These are phyloP conservation scores for Calocybe gangraenosa DNA, from an alignment of 768 basidiomycete species.

Conservation along the genomic window DNA sequence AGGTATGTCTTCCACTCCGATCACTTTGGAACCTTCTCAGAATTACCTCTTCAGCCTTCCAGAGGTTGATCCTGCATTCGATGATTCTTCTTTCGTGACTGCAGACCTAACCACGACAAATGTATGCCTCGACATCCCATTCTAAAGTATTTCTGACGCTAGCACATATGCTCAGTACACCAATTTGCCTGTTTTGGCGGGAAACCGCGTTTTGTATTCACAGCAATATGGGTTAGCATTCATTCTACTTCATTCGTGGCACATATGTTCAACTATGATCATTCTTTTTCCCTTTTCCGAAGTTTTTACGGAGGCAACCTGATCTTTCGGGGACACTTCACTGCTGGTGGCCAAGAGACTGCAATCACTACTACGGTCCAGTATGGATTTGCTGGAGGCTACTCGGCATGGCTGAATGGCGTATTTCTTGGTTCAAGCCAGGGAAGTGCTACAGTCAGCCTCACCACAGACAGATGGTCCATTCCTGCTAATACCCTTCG, in stretches of 20 bases:
- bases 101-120: slow-evolving; percentile 43
- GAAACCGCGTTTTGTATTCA: slow-evolving; percentile 41
- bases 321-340: slow-evolving; percentile 53
- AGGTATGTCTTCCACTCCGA: slow-evolving; percentile 25
- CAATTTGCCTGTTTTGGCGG: slow-evolving; percentile 41
- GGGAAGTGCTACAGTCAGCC: slow-evolving; percentile 37
- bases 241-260: too few relatives aligned
- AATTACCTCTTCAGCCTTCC: slow-evolving; percentile 39
- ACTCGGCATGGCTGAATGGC: slow-evolving; percentile 47
- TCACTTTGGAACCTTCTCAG: neutral
- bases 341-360: slow-evolving; percentile 42
- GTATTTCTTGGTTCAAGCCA: slow-evolving; percentile 45
- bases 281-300: neutral
- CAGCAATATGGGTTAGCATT: slow-evolving; percentile 45
- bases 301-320: slow-evolving; percentile 52
- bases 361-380: slow-evolving; percentile 42
- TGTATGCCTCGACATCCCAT: slow-evolving; percentile 19
- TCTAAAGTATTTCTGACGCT: neutral
- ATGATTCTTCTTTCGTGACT: slow-evolving; percentile 43
- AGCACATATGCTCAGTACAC: slow-evolving; percentile 33
- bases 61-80: slow-evolving; percentile 40
- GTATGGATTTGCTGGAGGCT: slow-evolving; percentile 48
- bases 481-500: slow-evolving; percentile 32
- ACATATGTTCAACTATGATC: too few relatives aligned
- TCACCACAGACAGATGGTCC: slow-evolving; percentile 38